phyloP scores from a whole-genome alignment of 2,329 filamentous ascomycete species.

The Pyricularia pennisetigena region DNA sequence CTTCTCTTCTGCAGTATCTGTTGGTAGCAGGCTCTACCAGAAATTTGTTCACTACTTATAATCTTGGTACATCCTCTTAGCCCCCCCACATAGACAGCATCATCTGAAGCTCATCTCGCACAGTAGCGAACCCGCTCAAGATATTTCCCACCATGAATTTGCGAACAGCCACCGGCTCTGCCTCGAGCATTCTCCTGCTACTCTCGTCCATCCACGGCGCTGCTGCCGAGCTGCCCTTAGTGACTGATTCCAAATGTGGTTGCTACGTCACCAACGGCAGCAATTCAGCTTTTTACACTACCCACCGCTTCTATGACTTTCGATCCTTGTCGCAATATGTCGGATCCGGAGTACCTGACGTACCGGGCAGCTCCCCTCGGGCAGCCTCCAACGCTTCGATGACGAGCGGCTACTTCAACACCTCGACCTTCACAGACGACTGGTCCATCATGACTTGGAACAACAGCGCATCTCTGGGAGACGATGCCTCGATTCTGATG shows the following conservation, averaged over 20 bases:
- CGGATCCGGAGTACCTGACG: conserved; percentile 17
- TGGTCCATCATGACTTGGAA: conserved; percentile 20
- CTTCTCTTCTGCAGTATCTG: neutral
- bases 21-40: neutral
- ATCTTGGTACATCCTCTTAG: neutral
- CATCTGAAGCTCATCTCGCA: neutral
- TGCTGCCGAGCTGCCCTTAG: neutral
- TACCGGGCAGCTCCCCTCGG: conserved; percentile 10
- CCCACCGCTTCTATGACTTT: conserved; percentile 41
- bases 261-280: conserved; percentile 39
- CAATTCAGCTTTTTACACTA: conserved; percentile 29
- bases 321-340: conserved; percentile 29
- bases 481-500: conserved; percentile 23
- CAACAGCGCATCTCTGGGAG: conserved; percentile 12
- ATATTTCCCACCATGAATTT: neutral
- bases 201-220: neutral
- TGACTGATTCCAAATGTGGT: conserved; percentile 25
- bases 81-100: neutral
- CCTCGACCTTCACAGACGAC: conserved; percentile 14
- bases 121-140: neutral
- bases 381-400: conserved; percentile 14
- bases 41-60: neutral
- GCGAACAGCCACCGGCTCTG: neutral
- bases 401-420: conserved; percentile 29
- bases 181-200: neutral